Evolutionary conservation across 2,329 filamentous ascomycete genomes (phyloP).

Genomic region (Aspergillus melleus): DNA sequence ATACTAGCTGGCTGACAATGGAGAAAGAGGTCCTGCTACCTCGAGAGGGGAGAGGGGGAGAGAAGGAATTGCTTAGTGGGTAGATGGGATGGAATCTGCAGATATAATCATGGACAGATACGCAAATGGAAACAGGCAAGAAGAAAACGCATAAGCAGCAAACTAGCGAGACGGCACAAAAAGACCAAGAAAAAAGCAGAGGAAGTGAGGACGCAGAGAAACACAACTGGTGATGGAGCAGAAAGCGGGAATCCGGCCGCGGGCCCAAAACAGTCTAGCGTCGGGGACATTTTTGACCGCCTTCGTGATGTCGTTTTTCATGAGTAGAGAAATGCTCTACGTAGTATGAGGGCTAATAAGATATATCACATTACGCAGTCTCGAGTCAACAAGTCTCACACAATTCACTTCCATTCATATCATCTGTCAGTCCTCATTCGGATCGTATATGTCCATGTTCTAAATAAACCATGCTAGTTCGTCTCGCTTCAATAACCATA

Average conservation of each 20-base stretch:
- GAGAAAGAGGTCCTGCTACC: conserved; percentile 3
- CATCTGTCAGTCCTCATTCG: not conserved
- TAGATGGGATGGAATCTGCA: not conserved
- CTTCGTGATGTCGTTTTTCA: not conserved
- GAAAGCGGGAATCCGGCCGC: conserved; percentile 17
- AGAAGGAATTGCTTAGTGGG: not conserved
- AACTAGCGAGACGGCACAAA: not conserved
- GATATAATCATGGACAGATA: not conserved
- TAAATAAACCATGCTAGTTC: conserved; percentile 11
- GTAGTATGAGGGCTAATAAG: too few relatives aligned
- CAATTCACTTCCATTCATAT: not conserved
- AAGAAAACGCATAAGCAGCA: conserved; percentile 3
- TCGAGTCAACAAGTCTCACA: too few relatives aligned
- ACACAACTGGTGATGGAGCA: conserved; percentile 19
- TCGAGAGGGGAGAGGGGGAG: conserved; percentile 1
- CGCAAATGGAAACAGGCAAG: not conserved
- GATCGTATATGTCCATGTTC: conserved; percentile 13
- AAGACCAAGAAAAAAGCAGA: not conserved
- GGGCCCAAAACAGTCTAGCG: conserved; percentile 21
- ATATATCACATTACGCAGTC: not conserved
- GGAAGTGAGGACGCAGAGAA: conserved; percentile 14
- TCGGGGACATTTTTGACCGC: conserved; percentile 20
- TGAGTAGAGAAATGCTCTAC: too few relatives aligned
- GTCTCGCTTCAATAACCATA: conserved; percentile 16
- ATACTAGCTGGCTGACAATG: conserved; percentile 10